phyloP scores from a whole-genome alignment of 1,284 basidiomycete species.

The Pseudozyma thailandica region DNA sequence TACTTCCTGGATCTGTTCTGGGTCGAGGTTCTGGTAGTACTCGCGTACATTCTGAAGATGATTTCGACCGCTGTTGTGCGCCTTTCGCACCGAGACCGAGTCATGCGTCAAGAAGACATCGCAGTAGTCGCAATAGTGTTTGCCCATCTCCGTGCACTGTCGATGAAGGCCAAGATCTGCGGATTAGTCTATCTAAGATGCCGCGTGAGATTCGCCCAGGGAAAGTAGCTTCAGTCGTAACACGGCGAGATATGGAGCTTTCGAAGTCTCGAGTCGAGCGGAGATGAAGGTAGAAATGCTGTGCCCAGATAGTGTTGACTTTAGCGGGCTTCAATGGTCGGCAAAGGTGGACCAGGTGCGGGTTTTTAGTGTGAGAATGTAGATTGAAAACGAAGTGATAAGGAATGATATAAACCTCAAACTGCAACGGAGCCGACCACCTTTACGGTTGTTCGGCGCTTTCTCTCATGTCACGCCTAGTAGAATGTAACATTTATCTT shows the following conservation, averaged over 20 bases:
- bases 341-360: too few relatives aligned
- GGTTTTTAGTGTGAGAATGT: too few relatives aligned
- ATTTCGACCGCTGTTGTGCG: slow-evolving; percentile 96
- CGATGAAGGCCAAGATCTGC: too few relatives aligned
- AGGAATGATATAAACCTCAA: slow-evolving; percentile 3
- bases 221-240: too few relatives aligned
- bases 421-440: slow-evolving; percentile 12
- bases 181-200: too few relatives aligned
- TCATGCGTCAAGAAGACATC: slow-evolving; percentile 67
- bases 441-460: not conserved
- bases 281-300: too few relatives aligned
- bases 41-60: slow-evolving; percentile 95
- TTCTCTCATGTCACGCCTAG: not conserved
- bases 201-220: too few relatives aligned
- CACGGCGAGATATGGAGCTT: too few relatives aligned
- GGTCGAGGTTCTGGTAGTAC: slow-evolving; percentile 94
- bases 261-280: too few relatives aligned
- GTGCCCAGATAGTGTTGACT: too few relatives aligned
- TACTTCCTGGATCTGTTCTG: slow-evolving; percentile 93
- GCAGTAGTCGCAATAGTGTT: slow-evolving; percentile 67
- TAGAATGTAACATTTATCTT: slow-evolving; percentile 5
- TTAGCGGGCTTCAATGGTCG: too few relatives aligned
- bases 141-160: slow-evolving; percentile 48
- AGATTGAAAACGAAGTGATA: not conserved
- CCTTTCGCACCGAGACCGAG: slow-evolving; percentile 80